These are phyloP conservation scores for Phaeosphaeriaceae sp. DNA, from an alignment of 2,329 filamentous ascomycete species.

Conservation along the genomic window DNA sequence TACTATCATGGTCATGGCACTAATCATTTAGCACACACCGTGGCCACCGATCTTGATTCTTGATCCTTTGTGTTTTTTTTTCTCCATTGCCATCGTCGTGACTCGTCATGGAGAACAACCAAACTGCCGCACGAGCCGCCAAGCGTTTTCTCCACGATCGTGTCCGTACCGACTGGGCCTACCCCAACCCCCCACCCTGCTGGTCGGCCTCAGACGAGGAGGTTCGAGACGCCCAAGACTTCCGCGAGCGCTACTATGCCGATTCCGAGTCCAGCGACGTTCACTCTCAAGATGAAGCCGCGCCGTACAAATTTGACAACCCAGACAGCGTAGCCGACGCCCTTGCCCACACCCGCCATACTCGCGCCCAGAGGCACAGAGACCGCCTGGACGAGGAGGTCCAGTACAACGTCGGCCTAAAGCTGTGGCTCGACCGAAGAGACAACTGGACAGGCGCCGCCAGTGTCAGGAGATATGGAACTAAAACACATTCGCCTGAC, in stretches of 20 bases:
- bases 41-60: no score
- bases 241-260: constrained; percentile 54
- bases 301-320: constrained; percentile 51
- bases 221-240: constrained; percentile 41
- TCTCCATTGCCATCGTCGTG: not conserved
- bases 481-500: constrained; percentile 7
- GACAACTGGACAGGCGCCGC: constrained; percentile 84
- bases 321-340: constrained; percentile 53
- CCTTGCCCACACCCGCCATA: constrained; percentile 36
- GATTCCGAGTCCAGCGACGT: constrained; percentile 35
- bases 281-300: constrained; percentile 31
- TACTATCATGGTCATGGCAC: no score
- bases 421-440: constrained; percentile 77
- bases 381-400: constrained; percentile 51
- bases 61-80: no score
- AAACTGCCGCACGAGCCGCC: constrained; percentile 51
- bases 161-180: constrained; percentile 55
- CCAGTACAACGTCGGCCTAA: constrained; percentile 79
- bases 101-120: constrained; percentile 47
- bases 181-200: constrained; percentile 41
- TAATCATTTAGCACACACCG: no score
- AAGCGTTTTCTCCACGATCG: constrained; percentile 50
- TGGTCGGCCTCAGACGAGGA: constrained; percentile 45
- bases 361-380: constrained; percentile 48
- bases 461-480: constrained; percentile 52